A percentile compares a stretch with the other conserved stretches of the same genome.
phyloP scores from a whole-genome alignment of 176 grass and related monocot species.

The Bromus sterilis region DNA sequence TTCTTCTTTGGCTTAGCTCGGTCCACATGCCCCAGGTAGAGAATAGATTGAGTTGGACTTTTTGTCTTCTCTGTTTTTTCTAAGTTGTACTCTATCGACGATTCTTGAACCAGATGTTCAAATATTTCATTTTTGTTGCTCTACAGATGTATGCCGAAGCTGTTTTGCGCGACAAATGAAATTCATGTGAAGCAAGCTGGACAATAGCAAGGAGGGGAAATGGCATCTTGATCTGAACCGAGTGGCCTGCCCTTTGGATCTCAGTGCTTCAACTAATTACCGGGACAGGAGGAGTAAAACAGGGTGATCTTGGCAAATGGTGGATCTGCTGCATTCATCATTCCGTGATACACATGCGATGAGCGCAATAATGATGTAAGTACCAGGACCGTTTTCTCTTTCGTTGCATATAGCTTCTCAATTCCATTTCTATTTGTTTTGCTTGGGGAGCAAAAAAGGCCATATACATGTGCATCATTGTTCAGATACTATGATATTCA shows the following conservation, averaged over 20 bases:
- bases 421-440: neutral
- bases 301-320: neutral
- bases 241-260: slow-evolving; percentile 1
- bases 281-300: slow-evolving; percentile 10
- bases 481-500: neutral
- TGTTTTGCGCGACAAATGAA: neutral
- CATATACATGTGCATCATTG: slow-evolving; percentile 5
- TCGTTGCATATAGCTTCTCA: neutral
- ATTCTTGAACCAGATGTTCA: neutral
- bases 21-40: neutral
- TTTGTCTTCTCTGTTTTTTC: neutral
- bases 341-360: slow-evolving; percentile 20
- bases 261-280: slow-evolving; percentile 9
- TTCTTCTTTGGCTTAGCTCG: neutral
- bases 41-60: neutral
- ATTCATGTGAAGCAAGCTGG: neutral
- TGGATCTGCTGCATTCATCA: slow-evolving; percentile 16
- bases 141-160: neutral
- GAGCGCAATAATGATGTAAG: slow-evolving; percentile 29
- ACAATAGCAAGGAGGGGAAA: neutral
- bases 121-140: neutral
- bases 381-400: slow-evolving; percentile 10
- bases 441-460: neutral
- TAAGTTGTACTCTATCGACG: neutral
- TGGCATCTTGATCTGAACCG: slow-evolving; percentile 1